Evolutionary conservation across 139 green algal genomes (phyloP).

Genomic region (Yamagishiella unicocca): DNA sequence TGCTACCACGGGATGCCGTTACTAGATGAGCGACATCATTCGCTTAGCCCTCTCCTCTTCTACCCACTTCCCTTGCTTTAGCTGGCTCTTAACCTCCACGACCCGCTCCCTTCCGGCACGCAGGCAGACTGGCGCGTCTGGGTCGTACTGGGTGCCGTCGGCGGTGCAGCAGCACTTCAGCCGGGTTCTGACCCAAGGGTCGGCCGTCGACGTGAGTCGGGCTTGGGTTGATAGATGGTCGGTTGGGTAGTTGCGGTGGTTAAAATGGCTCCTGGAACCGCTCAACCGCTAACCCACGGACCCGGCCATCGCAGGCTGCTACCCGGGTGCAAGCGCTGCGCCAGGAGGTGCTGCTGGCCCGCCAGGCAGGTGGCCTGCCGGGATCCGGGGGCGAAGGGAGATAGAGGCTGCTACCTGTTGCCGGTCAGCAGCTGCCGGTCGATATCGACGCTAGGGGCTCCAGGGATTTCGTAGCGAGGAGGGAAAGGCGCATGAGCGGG

Average conservation of each 20-base stretch:
- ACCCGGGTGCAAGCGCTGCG: neutral
- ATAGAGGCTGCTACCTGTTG: neutral
- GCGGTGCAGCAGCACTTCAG: conserved; percentile 30
- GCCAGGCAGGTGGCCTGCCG: neutral
- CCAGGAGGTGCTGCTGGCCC: neutral
- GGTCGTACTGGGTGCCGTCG: conserved; percentile 5
- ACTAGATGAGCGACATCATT: neutral
- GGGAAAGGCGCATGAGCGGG: neutral
- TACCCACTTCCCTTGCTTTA: neutral
- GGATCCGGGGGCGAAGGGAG: neutral
- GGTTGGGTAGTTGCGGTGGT: neutral
- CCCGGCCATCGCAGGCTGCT: neutral
- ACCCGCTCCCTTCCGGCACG: neutral
- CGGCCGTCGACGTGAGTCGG: conserved; percentile 7
- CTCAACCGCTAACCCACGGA: neutral
- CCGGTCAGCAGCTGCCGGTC: too few species aligned
- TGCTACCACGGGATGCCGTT: too few species aligned
- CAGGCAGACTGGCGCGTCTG: conserved; percentile 6
- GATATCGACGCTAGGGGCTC: too few species aligned
- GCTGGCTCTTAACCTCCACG: neutral
- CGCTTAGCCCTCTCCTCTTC: neutral
- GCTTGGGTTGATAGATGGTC: neutral
- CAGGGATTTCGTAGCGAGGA: too few species aligned
- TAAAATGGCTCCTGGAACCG: neutral
- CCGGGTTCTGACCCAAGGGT: conserved; percentile 9